Evolutionary conservation across 192 early-diverging fungal species (phyloP).

Genomic region (Gamsiella multidivaricata): DNA sequence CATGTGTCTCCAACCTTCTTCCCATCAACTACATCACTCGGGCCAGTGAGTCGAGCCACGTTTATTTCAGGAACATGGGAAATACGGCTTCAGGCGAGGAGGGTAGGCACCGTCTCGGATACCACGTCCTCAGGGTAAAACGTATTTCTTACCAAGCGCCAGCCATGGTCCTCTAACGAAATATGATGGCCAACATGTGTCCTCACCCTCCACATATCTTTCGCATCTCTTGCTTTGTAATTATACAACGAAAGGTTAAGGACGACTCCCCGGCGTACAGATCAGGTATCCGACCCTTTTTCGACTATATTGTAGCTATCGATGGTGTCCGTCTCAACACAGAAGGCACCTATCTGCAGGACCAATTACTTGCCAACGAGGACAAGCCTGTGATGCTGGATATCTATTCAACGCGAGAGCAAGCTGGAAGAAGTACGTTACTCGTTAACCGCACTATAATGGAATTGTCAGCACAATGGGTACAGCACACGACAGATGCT

Average conservation of each 20-base stretch:
- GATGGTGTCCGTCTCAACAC: slow-evolving; percentile 64
- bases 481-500: too few species aligned
- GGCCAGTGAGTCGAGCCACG: too few species aligned
- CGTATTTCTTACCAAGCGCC: neutral
- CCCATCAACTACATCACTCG: neutral
- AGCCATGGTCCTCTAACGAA: neutral
- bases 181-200: neutral
- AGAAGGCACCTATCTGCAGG: slow-evolving; percentile 56
- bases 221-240: neutral
- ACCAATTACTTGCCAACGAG: slow-evolving; percentile 57
- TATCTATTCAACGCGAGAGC: slow-evolving; percentile 70
- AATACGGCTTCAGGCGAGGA: slow-evolving; percentile 62
- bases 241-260: slow-evolving; percentile 61
- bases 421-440: slow-evolving; percentile 58
- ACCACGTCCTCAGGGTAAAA: slow-evolving; percentile 74
- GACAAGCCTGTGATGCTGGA: slow-evolving; percentile 60
- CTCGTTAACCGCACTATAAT: neutral
- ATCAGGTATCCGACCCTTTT: slow-evolving; percentile 77
- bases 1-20: too few species aligned
- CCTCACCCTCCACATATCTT: slow-evolving; percentile 4
- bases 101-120: slow-evolving; percentile 63
- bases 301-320: slow-evolving; percentile 76
- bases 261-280: slow-evolving; percentile 73
- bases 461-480: too few species aligned
- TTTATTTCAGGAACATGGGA: slow-evolving; percentile 56